Evolutionary conservation across 495 filamentous ascomycete genomes (phyloP).

Genomic region (Bathelium albidoporum): DNA sequence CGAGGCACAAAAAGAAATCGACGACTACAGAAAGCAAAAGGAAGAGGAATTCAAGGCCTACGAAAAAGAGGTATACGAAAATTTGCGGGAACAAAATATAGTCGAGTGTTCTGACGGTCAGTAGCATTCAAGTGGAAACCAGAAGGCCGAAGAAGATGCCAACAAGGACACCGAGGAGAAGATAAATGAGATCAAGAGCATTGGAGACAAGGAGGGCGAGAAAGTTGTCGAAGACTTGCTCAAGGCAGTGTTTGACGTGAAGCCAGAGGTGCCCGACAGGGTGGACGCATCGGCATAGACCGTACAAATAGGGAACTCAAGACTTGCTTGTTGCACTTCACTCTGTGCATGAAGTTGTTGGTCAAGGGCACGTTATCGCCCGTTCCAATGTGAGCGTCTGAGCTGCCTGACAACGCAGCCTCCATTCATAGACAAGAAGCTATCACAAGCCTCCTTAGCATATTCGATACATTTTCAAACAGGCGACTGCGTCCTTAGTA

Average conservation of each 20-base stretch:
- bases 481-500: too few species aligned
- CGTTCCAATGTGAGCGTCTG: too few species aligned
- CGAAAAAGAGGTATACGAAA: constrained; percentile 63
- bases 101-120: not conserved
- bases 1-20: constrained; percentile 97
- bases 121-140: constrained; percentile 78
- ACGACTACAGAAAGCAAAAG: constrained; percentile 81
- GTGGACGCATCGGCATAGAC: constrained; percentile 5
- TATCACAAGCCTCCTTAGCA: too few species aligned
- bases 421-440: too few species aligned
- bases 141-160: constrained; percentile 77
- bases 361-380: too few species aligned
- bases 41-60: constrained; percentile 94
- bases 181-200: constrained; percentile 68
- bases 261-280: constrained; percentile 55
- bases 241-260: constrained; percentile 65
- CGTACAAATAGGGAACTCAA: not conserved
- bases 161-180: constrained; percentile 70
- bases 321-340: not conserved
- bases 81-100: not conserved
- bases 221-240: constrained; percentile 75
- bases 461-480: too few species aligned
- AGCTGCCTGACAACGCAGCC: too few species aligned
- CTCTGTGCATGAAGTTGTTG: not conserved
- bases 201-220: constrained; percentile 65